These are phyloP conservation scores for Botrytis cinerea DNA, from an alignment of 2,329 filamentous ascomycete genomes.

Conservation along the genomic window DNA sequence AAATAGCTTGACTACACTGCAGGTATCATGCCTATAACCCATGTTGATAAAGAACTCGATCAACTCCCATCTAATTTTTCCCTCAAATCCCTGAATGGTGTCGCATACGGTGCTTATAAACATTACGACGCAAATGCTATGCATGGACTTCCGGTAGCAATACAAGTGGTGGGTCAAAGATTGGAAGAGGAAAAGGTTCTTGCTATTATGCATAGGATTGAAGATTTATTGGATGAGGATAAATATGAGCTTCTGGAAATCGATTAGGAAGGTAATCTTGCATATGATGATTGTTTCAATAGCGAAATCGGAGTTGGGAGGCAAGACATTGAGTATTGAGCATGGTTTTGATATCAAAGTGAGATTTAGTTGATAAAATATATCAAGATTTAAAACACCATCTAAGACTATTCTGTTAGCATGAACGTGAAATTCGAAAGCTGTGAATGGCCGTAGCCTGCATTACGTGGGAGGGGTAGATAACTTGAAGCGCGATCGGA, in stretches of 20 bases:
- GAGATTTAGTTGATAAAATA: neutral
- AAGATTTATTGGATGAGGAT: conserved; percentile 66
- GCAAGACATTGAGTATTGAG: neutral
- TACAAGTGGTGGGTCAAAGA: conserved; percentile 47
- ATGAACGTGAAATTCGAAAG: neutral
- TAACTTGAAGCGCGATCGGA: conserved; percentile 9
- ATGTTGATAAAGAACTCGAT: conserved; percentile 72
- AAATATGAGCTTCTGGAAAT: conserved; percentile 54
- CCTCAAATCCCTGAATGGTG: conserved; percentile 68
- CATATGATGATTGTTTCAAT: neutral
- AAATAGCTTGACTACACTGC: conserved; percentile 77
- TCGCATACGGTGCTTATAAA: conserved; percentile 81
- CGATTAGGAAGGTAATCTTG: conserved; percentile 30
- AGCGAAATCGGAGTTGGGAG: conserved; percentile 16
- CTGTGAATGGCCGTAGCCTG: neutral
- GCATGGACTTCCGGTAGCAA: conserved; percentile 83
- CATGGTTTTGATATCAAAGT: neutral
- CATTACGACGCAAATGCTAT: conserved; percentile 80
- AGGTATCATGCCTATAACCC: conserved; percentile 81
- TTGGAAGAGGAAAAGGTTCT: conserved; percentile 43
- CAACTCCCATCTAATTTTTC: conserved; percentile 63
- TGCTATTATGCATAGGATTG: conserved; percentile 53
- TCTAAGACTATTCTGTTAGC: neutral
- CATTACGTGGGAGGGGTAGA: neutral
- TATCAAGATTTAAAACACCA: neutral